These are phyloP conservation scores for Rosa rugosa DNA, from an alignment of 306 rosid species.

Conservation along the genomic window DNA sequence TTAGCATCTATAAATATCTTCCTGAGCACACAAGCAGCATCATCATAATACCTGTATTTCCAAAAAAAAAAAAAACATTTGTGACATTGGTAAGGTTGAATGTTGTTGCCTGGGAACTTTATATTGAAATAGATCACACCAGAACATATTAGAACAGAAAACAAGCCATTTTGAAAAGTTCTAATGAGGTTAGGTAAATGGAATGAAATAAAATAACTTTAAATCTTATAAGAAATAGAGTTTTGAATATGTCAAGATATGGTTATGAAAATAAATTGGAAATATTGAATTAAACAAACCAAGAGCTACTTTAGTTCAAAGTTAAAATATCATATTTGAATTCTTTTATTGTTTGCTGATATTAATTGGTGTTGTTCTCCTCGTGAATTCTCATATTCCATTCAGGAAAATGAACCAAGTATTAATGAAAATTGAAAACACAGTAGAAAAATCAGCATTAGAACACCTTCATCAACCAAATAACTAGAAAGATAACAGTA, in stretches of 20 bases:
- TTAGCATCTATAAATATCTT: conserved; percentile 92
- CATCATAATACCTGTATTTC: conserved; percentile 84
- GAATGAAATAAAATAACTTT: not conserved
- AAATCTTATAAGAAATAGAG: not conserved
- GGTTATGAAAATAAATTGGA: not conserved
- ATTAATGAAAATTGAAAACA: conserved; percentile 14
- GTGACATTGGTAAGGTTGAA: conserved; percentile 12
- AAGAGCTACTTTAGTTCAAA: not conserved
- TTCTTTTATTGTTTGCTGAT: not conserved
- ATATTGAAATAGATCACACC: not conserved
- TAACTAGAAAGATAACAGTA: conserved; percentile 8
- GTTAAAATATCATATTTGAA: not conserved
- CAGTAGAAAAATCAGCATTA: conserved; percentile 16
- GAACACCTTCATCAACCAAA: conserved; percentile 16
- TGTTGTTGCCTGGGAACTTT: not conserved
- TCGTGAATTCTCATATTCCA: not conserved
- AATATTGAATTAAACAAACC: not conserved
- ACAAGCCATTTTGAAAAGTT: not conserved
- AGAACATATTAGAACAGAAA: not conserved
- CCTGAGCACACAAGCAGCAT: conserved; percentile 93
- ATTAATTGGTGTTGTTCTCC: not conserved
- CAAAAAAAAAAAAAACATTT: conserved; percentile 11
- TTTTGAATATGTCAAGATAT: not conserved
- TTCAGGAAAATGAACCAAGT: conserved; percentile 3
- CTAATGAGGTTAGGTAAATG: not conserved